These are phyloP conservation scores for Stereocaulon alpinum DNA, from an alignment of 495 filamentous ascomycete species.

Conservation along the genomic window DNA sequence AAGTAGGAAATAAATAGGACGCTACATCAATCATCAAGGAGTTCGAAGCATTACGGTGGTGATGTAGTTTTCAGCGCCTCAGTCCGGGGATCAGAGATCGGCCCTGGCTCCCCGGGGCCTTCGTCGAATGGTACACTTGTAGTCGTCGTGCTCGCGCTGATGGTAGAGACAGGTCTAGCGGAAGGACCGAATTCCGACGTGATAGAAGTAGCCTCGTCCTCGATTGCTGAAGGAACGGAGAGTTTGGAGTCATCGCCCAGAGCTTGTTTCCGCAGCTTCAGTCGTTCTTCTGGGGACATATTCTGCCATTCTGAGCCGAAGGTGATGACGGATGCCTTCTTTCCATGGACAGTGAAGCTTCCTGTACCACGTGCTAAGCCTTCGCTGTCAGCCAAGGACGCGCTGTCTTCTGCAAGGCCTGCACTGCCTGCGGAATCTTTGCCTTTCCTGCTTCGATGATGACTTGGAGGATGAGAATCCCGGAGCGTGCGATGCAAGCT, in stretches of 20 bases:
- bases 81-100: neutral
- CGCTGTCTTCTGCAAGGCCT: slow-evolving; percentile 50
- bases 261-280: slow-evolving; percentile 46
- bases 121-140: slow-evolving; percentile 15
- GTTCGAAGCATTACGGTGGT: neutral
- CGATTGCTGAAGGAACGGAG: slow-evolving; percentile 30
- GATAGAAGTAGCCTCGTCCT: slow-evolving; percentile 29
- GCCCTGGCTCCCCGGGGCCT: slow-evolving; percentile 2
- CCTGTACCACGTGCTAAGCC: slow-evolving; percentile 66
- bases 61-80: neutral
- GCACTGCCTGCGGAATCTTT: slow-evolving; percentile 59
- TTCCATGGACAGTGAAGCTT: slow-evolving; percentile 92
- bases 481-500: slow-evolving; percentile 92
- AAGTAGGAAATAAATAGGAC: neutral
- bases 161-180: slow-evolving; percentile 29
- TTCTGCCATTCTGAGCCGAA: slow-evolving; percentile 86
- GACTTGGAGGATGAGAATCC: slow-evolving; percentile 56
- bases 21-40: neutral
- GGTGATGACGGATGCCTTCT: slow-evolving; percentile 92
- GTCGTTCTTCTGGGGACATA: slow-evolving; percentile 67
- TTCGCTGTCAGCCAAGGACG: slow-evolving; percentile 38
- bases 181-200: slow-evolving; percentile 23
- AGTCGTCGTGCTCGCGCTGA: slow-evolving; percentile 34
- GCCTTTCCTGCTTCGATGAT: slow-evolving; percentile 64
- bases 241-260: slow-evolving; percentile 36